Evolutionary conservation across 768 basidiomycete genomes (phyloP).

Genomic region (Phanerochaete carnosa): DNA sequence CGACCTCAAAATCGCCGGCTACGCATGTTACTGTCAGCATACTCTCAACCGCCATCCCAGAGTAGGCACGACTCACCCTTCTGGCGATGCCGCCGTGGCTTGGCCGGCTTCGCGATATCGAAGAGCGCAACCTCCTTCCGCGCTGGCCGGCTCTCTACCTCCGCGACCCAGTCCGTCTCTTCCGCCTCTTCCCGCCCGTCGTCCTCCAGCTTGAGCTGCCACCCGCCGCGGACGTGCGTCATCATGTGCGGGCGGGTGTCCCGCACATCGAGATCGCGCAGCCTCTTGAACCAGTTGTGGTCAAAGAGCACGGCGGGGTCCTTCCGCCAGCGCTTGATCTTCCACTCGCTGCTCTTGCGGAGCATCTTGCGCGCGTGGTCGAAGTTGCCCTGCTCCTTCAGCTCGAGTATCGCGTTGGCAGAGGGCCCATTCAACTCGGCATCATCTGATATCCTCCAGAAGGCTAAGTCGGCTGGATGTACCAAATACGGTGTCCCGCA

Average conservation of each 20-base stretch:
- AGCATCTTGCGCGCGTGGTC: background rate
- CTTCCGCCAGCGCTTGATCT: background rate
- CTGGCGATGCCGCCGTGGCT: slow-evolving; percentile 41
- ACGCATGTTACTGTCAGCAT: background rate
- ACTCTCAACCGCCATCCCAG: background rate
- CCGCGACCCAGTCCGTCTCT: slow-evolving; percentile 6
- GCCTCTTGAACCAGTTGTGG: background rate
- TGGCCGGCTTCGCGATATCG: slow-evolving; percentile 27
- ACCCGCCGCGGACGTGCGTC: background rate
- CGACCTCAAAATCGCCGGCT: slow-evolving; percentile 56
- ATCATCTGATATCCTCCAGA: background rate
- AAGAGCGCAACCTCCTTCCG: slow-evolving; percentile 22
- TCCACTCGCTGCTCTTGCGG: background rate
- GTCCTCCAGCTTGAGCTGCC: slow-evolving; percentile 6
- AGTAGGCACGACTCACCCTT: slow-evolving; percentile 31
- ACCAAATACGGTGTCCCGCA: background rate
- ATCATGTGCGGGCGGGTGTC: slow-evolving; percentile 1
- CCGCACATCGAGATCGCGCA: background rate
- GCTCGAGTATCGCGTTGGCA: background rate
- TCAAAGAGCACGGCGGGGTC: background rate
- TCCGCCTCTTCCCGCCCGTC: background rate
- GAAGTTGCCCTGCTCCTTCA: background rate
- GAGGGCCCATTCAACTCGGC: background rate
- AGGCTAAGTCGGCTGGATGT: background rate
- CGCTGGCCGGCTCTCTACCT: slow-evolving; percentile 14